A percentile compares a stretch with the other conserved stretches of the same genome.
Conservation (phyloP, 441 rosid species). For the Flueggea neowawraea region DNA sequence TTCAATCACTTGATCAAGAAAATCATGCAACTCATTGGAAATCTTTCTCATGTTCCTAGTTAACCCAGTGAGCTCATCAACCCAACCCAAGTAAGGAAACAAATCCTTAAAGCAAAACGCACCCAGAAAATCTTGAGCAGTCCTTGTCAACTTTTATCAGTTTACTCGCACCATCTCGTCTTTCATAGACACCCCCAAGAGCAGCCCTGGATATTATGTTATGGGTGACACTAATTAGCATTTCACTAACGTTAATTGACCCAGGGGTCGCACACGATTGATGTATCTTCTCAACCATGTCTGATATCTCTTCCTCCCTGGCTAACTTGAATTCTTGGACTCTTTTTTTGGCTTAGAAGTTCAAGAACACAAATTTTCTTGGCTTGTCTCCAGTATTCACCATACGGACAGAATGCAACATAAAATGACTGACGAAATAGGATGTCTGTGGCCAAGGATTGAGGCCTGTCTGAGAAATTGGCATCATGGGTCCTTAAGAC, state of each 20-base stretch:
- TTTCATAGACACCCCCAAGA: slow-evolving; percentile 12
- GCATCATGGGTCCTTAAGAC: slow-evolving; percentile 35
- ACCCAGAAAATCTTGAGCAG: slow-evolving; percentile 8
- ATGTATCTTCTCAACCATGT: slow-evolving; percentile 28
- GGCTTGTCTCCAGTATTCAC: slow-evolving; percentile 39
- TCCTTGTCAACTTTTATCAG: not conserved
- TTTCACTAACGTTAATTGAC: not conserved
- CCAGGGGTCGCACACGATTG: not conserved
- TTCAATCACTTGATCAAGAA: slow-evolving; percentile 2
- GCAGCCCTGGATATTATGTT: slow-evolving; percentile 16
- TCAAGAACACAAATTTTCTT: slow-evolving; percentile 29
- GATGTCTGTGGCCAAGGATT: slow-evolving; percentile 24
- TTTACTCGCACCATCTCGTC: slow-evolving; percentile 68
- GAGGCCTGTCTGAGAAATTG: slow-evolving; percentile 28
- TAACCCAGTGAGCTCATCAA: slow-evolving; percentile 19
- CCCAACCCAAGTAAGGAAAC: slow-evolving; percentile 21
- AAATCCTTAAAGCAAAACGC: slow-evolving; percentile 17
- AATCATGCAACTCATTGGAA: slow-evolving; percentile 14
- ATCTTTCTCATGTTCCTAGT: slow-evolving; percentile 3
- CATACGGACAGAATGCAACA: slow-evolving; percentile 37
- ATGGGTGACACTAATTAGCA: not conserved
- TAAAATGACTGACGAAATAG: slow-evolving; percentile 30
- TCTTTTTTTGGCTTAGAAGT: slow-evolving; percentile 29
- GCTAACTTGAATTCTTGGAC: slow-evolving; percentile 33
- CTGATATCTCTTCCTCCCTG: slow-evolving; percentile 37